Percentiles rank a stretch among this genome's conserved stretches.
These are phyloP conservation scores for Agaricus subrufescens DNA, from an alignment of 768 basidiomycete species.

Conservation along the genomic window DNA sequence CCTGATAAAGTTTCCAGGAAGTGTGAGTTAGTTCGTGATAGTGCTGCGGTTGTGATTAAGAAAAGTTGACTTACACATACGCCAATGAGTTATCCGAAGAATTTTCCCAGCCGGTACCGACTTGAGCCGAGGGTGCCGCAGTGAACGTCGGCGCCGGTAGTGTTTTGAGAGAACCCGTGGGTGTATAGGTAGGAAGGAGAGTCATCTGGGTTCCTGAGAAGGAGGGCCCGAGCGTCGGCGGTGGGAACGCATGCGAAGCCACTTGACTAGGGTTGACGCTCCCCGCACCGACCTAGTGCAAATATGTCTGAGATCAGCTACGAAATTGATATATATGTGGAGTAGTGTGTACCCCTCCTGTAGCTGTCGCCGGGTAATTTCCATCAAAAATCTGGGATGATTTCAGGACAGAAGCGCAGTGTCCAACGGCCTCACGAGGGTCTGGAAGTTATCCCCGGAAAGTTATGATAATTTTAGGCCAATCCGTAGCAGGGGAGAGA, in stretches of 20 bases:
- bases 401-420: constrained; percentile 34
- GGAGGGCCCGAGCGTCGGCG: constrained; percentile 49
- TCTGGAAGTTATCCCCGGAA: constrained; percentile 22
- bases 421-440: constrained; percentile 41
- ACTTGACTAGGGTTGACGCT: constrained; percentile 50
- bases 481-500: neutral
- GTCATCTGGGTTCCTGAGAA: constrained; percentile 48
- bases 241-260: constrained; percentile 57
- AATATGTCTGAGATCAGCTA: neutral
- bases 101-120: constrained; percentile 78
- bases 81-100: constrained; percentile 54
- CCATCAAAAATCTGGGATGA: constrained; percentile 45
- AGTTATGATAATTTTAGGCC: neutral
- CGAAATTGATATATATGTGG: neutral
- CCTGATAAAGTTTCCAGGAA: constrained; percentile 16
- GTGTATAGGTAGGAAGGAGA: constrained; percentile 65
- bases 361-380: constrained; percentile 59
- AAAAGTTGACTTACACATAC: constrained; percentile 37
- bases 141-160: constrained; percentile 63
- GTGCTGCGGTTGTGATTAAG: constrained; percentile 1
- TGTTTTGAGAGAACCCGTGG: constrained; percentile 61
- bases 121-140: constrained; percentile 42
- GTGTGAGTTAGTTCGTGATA: neutral
- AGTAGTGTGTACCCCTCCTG: constrained; percentile 47
- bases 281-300: constrained; percentile 46